phyloP scores from a whole-genome alignment of 331 rosid species.

The Stylosanthes scabra region DNA sequence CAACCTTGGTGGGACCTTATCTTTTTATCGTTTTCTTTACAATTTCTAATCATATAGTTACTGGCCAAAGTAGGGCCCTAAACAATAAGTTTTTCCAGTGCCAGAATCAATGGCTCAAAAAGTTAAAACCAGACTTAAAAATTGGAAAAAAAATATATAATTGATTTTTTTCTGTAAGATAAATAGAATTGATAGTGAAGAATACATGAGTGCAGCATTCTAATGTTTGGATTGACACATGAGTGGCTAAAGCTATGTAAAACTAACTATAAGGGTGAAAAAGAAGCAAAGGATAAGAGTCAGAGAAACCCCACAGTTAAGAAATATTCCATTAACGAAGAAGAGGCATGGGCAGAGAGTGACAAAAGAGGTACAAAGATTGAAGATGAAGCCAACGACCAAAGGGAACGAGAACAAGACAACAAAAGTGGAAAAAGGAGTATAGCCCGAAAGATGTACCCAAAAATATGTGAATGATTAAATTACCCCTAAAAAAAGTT shows the following conservation, averaged over 20 bases:
- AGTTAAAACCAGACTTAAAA: neutral
- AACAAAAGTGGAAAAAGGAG: conserved; percentile 28
- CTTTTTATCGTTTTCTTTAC: conserved; percentile 29
- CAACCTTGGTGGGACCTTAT: conserved; percentile 84
- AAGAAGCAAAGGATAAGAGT: neutral
- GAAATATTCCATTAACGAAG: conserved; percentile 16
- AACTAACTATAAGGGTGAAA: neutral
- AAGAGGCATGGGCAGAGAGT: neutral
- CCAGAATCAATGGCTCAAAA: conserved; percentile 8
- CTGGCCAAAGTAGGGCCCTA: conserved; percentile 26
- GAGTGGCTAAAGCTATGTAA: neutral
- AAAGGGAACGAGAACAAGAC: conserved; percentile 1
- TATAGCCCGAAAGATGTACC: neutral
- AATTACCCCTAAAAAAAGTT: neutral
- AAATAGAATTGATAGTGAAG: neutral
- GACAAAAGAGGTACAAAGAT: conserved; percentile 6
- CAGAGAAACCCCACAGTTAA: neutral
- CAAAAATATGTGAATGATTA: neutral
- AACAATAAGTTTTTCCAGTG: neutral
- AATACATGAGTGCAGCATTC: neutral
- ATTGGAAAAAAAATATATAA: too few relatives aligned
- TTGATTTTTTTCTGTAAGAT: too few relatives aligned
- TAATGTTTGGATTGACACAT: too few relatives aligned
- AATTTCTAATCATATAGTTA: conserved; percentile 29
- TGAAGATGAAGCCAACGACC: neutral